These are phyloP conservation scores for Dendrocalamus sinicus DNA, from an alignment of 176 grass and related monocot species.

Conservation along the genomic window DNA sequence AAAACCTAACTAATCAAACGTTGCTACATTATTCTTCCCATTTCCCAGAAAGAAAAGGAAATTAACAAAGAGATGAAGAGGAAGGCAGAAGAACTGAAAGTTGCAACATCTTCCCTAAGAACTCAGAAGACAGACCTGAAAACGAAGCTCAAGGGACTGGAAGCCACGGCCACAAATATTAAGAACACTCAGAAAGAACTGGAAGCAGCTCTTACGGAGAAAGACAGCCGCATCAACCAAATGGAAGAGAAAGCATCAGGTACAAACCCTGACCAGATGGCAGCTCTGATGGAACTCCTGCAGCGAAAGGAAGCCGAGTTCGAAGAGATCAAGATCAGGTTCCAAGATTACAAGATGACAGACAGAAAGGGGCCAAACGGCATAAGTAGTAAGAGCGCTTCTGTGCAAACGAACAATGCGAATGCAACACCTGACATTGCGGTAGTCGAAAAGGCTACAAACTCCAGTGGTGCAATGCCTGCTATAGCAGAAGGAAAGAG, in stretches of 20 bases:
- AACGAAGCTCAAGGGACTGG: slow-evolving; percentile 68
- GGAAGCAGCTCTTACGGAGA: slow-evolving; percentile 61
- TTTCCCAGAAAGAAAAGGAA: slow-evolving; percentile 84
- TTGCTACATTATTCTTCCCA: slow-evolving; percentile 37
- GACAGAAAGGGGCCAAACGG: neutral
- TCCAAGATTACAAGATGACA: slow-evolving; percentile 41
- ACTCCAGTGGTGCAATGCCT: slow-evolving; percentile 28
- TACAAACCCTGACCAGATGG: slow-evolving; percentile 49
- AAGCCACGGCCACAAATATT: slow-evolving; percentile 51
- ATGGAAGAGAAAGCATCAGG: slow-evolving; percentile 40
- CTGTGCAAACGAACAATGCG: slow-evolving; percentile 18
- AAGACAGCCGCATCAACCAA: slow-evolving; percentile 56
- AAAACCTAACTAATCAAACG: neutral
- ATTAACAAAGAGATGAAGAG: slow-evolving; percentile 59
- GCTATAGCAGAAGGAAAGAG: slow-evolving; percentile 36
- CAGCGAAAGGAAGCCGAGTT: slow-evolving; percentile 75
- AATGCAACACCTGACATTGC: slow-evolving; percentile 16
- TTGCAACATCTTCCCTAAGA: slow-evolving; percentile 64
- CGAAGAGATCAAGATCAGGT: slow-evolving; percentile 69
- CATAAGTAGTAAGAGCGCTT: slow-evolving; percentile 32
- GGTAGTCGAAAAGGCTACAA: slow-evolving; percentile 9
- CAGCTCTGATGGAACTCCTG: slow-evolving; percentile 66
- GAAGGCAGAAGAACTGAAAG: slow-evolving; percentile 73
- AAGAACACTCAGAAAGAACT: slow-evolving; percentile 72
- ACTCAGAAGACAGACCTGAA: slow-evolving; percentile 72